phyloP scores from a whole-genome alignment of 441 rosid genomes.

The Eruca vesicaria region DNA sequence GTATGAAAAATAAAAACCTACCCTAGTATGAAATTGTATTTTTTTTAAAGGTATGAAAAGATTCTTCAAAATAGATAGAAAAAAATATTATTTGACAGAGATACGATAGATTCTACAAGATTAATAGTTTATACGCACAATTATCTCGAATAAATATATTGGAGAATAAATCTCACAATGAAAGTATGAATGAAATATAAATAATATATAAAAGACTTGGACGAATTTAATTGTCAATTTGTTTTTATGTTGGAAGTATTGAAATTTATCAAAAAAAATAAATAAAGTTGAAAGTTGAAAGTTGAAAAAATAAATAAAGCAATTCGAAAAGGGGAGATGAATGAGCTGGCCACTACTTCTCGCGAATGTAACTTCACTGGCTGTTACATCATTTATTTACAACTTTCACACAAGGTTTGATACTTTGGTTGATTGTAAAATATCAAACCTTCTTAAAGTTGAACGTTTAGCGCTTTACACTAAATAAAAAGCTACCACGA shows the following conservation, averaged over 20 bases:
- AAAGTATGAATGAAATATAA: too few relatives aligned
- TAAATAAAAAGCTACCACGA: neutral
- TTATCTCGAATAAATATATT: too few relatives aligned
- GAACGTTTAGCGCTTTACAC: neutral
- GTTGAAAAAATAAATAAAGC: constrained; percentile 26
- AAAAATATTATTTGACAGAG: too few relatives aligned
- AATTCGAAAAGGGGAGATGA: constrained; percentile 13
- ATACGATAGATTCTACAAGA: too few relatives aligned
- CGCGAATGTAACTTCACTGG: constrained; percentile 31
- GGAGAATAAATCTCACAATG: too few relatives aligned
- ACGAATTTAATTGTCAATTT: too few relatives aligned
- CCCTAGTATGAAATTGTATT: neutral
- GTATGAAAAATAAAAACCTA: too few relatives aligned
- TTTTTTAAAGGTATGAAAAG: neutral
- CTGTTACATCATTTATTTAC: constrained; percentile 34
- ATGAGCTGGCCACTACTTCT: constrained; percentile 38
- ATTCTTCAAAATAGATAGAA: too few relatives aligned
- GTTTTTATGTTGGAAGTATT: too few relatives aligned
- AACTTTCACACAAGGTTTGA: constrained; percentile 29
- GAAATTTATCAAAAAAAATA: too few relatives aligned
- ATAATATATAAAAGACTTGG: too few relatives aligned
- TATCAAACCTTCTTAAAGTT: constrained; percentile 10
- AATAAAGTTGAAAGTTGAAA: constrained; percentile 8
- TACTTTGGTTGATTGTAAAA: constrained; percentile 10
- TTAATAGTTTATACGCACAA: too few relatives aligned